Evolutionary conservation across 257 asterid genomes (phyloP).

Genomic region (Solanum virginianum): DNA sequence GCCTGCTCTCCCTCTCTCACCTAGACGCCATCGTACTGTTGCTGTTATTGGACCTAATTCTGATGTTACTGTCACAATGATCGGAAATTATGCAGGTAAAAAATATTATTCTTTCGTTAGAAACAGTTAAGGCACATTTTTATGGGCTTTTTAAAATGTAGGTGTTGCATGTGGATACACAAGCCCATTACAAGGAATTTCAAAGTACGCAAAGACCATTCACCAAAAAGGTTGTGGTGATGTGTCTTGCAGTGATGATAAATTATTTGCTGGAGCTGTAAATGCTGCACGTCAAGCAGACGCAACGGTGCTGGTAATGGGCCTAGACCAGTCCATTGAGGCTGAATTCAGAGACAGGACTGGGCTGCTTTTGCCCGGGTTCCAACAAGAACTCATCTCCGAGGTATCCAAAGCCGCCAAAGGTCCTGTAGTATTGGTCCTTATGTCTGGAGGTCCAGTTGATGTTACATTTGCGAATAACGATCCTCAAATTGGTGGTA

Average conservation of each 20-base stretch:
- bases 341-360: conserved; percentile 62
- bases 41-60: conserved; percentile 83
- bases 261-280: conserved; percentile 39
- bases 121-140: neutral
- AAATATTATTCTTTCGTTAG: neutral
- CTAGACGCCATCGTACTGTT: conserved; percentile 29
- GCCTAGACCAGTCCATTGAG: conserved; percentile 65
- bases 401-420: conserved; percentile 54
- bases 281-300: conserved; percentile 52
- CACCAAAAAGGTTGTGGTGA: conserved; percentile 59
- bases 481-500: conserved; percentile 45
- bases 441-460: conserved; percentile 85
- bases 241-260: conserved; percentile 39
- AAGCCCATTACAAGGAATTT: conserved; percentile 55
- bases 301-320: conserved; percentile 62
- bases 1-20: conserved; percentile 53
- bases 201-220: conserved; percentile 31
- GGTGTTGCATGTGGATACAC: conserved; percentile 57
- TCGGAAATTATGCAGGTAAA: conserved; percentile 74
- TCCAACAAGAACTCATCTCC: conserved; percentile 54
- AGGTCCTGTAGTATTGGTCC: conserved; percentile 49
- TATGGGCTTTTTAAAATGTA: neutral
- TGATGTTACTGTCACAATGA: conserved; percentile 58
- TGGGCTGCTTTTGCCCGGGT: conserved; percentile 54
- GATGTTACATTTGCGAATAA: conserved; percentile 61